phyloP scores from a whole-genome alignment of 495 filamentous ascomycete genomes.

The Xylaria acuta region DNA sequence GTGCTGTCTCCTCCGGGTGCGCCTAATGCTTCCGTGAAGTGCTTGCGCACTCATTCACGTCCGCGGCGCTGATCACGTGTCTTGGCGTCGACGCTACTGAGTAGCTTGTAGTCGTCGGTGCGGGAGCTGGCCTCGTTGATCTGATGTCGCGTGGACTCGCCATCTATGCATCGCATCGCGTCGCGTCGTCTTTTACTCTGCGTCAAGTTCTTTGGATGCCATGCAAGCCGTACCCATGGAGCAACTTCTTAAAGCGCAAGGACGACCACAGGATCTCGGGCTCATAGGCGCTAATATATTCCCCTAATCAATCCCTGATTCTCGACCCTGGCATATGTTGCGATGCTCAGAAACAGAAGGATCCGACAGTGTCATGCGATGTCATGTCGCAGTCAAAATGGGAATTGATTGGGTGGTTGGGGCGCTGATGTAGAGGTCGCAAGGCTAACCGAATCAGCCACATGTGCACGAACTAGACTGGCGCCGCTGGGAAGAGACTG shows the following conservation, averaged over 20 bases:
- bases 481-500: not conserved
- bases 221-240: not conserved
- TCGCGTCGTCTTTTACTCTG: not conserved
- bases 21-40: not conserved
- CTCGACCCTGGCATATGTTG: not conserved
- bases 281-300: not conserved
- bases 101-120: not conserved
- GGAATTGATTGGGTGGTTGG: not conserved
- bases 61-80: not conserved
- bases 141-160: not conserved
- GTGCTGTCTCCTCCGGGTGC: not conserved
- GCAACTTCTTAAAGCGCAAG: not conserved
- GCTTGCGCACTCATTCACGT: not conserved
- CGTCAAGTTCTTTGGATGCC: not conserved
- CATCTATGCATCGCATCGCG: conserved; percentile 2
- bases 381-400: not conserved
- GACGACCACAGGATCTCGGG: no score
- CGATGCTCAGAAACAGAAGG: not conserved
- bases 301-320: not conserved
- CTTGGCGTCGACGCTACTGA: not conserved
- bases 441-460: conserved; percentile 1
- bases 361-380: not conserved
- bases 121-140: not conserved
- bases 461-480: not conserved
- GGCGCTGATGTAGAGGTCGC: not conserved